phyloP scores from a whole-genome alignment of 768 basidiomycete genomes.

The Collybiopsis confluens region DNA sequence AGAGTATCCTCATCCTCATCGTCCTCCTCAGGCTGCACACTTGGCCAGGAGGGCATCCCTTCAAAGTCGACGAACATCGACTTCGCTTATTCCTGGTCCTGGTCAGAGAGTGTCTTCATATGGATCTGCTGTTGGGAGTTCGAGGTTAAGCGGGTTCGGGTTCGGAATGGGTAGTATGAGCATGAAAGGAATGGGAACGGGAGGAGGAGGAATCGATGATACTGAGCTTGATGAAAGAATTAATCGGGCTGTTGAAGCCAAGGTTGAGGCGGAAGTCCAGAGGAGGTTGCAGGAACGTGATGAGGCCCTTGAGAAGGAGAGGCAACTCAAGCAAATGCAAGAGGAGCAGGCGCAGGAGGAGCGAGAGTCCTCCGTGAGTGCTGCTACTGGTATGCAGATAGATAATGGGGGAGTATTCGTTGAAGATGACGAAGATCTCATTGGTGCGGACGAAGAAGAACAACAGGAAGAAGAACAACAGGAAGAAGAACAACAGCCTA shows the following conservation, averaged over 20 bases:
- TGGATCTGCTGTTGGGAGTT: not conserved
- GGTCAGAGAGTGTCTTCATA: constrained; percentile 1
- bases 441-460: not conserved
- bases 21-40: not conserved
- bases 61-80: constrained; percentile 1
- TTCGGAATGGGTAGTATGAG: constrained; percentile 34
- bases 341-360: constrained; percentile 12
- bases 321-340: constrained; percentile 23
- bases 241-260: constrained; percentile 4
- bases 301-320: constrained; percentile 27
- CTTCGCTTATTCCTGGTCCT: constrained; percentile 1
- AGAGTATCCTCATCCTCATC: not conserved
- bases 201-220: constrained; percentile 39
- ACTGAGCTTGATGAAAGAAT: not conserved
- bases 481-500: not conserved
- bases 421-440: not conserved
- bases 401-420: not conserved
- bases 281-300: constrained; percentile 50
- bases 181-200: constrained; percentile 71
- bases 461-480: not conserved
- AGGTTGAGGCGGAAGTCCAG: constrained; percentile 68
- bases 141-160: constrained; percentile 3
- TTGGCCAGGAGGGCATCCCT: not conserved
- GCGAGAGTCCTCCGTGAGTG: not conserved
- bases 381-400: not conserved